Percentiles rank a stretch among this genome's conserved stretches.
Evolutionary conservation across 768 basidiomycete species (phyloP).

Genomic region (Cubamyces lactineus): DNA sequence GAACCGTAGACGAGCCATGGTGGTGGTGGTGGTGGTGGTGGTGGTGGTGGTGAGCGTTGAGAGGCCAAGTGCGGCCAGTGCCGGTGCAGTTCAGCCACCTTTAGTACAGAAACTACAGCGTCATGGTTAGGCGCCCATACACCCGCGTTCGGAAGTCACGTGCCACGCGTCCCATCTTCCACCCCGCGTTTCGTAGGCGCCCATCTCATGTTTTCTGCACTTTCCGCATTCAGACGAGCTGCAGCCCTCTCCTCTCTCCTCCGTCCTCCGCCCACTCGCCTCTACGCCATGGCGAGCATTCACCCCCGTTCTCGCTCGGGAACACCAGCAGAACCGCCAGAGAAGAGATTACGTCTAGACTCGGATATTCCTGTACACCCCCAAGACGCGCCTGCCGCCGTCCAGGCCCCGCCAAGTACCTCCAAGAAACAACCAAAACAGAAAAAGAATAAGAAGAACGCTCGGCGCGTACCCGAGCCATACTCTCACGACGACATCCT

Average conservation of each 20-base stretch:
- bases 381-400: slow-evolving; percentile 9
- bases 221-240: slow-evolving; percentile 1
- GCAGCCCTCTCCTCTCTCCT: not conserved
- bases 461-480: slow-evolving; percentile 53
- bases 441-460: slow-evolving; percentile 40
- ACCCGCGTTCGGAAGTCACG: slow-evolving; percentile 18
- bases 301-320: slow-evolving; percentile 17
- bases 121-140: not conserved
- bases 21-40: too few species aligned
- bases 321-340: slow-evolving; percentile 20
- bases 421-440: slow-evolving; percentile 17
- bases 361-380: not conserved
- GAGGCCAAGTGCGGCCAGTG: not conserved
- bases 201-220: slow-evolving; percentile 17
- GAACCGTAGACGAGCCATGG: not conserved
- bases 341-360: slow-evolving; percentile 39
- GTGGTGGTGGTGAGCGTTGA: not conserved
- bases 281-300: slow-evolving; percentile 10
- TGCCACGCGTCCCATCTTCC: slow-evolving; percentile 15
- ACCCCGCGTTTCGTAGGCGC: not conserved
- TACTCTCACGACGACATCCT: slow-evolving; percentile 78
- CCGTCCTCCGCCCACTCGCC: not conserved
- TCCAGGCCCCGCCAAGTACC: slow-evolving; percentile 9
- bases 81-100: not conserved
- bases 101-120: not conserved